Evolutionary conservation across 2,329 filamentous ascomycete species (phyloP), one percentile per base, ranked within the genome.

Genomic region (Ophiostoma sp.): DNA sequence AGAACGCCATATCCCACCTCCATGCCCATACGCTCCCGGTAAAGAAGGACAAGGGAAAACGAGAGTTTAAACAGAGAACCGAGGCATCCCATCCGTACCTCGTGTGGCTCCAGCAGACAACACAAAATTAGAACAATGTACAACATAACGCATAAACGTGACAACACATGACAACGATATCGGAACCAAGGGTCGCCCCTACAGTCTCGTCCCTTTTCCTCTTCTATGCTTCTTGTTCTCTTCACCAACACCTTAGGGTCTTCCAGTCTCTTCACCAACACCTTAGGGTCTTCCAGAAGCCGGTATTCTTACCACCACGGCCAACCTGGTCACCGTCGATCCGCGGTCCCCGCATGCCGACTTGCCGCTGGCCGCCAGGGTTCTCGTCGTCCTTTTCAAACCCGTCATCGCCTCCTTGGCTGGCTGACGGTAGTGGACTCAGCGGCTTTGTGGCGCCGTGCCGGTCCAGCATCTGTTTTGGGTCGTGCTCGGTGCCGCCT

Each of bases 381-480:
- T 63, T 47, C 58, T 47, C 66, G 52, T 36, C 41, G 65, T 67
- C 66, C 65, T 73, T 71, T n/a, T 71, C 67, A 12, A 14, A 42
- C 16, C 38, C 64, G 47, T 62, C 47, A 3, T 63, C 58, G 14
- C 41, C 41, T 7, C 36, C 44, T 11, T 27, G 1, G 72, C 68
- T 63, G 14, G 12, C 9, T 72, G 74, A 74, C 1, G 82, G 82
- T 66, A 87, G 76, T 40, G 85, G 85, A 18, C 82, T 85, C 66
- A 87, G 74, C 38, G 85, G 84, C 77, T 84, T 85, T 27, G 85
- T 87, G 77, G 84, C 82, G 70, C 84, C 84, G 64, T 82, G 78
- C 41, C 82, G 81, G 72, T 82, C 82, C 44, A 80, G 77, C 75
- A 80, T 78, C 63, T 76, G 78, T 68, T 77, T 76, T 68, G 78